These are phyloP conservation scores for Barnettozyma californica DNA, from an alignment of 805 yeast species.

Conservation along the genomic window DNA sequence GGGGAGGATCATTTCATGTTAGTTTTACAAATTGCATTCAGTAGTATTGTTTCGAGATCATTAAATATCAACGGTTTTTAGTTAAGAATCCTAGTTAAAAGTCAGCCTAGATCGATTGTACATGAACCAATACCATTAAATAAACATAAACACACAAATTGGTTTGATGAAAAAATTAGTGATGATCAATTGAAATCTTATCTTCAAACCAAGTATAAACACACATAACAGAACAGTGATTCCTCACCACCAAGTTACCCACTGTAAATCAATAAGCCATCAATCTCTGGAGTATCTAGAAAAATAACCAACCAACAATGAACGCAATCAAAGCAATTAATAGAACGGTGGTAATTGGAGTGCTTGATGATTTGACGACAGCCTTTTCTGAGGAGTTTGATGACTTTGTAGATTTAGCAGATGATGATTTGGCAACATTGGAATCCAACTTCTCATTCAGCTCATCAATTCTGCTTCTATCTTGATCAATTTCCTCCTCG, in stretches of 20 bases:
- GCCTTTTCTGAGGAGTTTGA: constrained; percentile 17
- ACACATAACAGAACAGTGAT: not conserved
- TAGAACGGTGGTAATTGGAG: constrained; percentile 48
- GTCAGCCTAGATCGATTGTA: not conserved
- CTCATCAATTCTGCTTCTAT: constrained; percentile 37
- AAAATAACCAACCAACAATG: constrained; percentile 67
- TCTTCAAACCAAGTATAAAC: not conserved
- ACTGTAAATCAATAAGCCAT: not conserved
- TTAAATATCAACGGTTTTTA: not conserved
- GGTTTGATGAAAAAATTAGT: not conserved
- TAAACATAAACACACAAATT: not conserved
- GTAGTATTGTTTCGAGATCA: not conserved
- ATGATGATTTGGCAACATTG: constrained; percentile 27
- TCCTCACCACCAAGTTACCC: not conserved
- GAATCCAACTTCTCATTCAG: constrained; percentile 42
- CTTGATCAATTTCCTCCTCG: constrained; percentile 31
- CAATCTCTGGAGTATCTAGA: constrained; percentile 4
- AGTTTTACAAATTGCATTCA: not conserved
- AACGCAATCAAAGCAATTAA: constrained; percentile 50
- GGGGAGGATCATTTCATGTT: constrained; percentile 9
- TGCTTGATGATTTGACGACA: constrained; percentile 28
- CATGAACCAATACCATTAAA: not conserved
- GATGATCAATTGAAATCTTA: not conserved
- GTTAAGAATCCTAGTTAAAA: not conserved
- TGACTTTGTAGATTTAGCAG: constrained; percentile 1